phyloP scores from a whole-genome alignment of 164 flowering plant genomes.

The Stephania japonica region DNA sequence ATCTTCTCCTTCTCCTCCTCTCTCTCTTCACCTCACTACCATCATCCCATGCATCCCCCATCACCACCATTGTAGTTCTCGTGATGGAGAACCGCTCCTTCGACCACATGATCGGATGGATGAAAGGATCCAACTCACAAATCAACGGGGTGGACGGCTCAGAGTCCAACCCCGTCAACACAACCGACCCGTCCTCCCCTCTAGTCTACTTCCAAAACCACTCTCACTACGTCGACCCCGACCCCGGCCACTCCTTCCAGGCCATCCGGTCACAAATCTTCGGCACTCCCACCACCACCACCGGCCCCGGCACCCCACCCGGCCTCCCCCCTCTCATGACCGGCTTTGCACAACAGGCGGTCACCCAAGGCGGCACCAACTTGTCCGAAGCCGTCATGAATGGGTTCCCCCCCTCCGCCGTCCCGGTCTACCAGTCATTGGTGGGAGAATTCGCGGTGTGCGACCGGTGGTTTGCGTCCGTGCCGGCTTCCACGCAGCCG shows the following conservation, averaged over 20 bases:
- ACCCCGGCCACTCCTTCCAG: slow-evolving; percentile 79
- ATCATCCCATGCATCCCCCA: slow-evolving; percentile 27
- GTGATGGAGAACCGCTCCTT: slow-evolving; percentile 83
- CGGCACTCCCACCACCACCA: slow-evolving; percentile 40
- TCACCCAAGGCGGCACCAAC: slow-evolving; percentile 24
- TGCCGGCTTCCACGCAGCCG: slow-evolving; percentile 78
- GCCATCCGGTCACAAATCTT: slow-evolving; percentile 70
- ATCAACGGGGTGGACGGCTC: slow-evolving; percentile 78
- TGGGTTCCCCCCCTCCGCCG: slow-evolving; percentile 52
- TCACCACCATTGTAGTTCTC: slow-evolving; percentile 55
- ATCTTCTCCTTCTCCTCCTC: slow-evolving; percentile 9
- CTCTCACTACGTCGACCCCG: slow-evolving; percentile 62
- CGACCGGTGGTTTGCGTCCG: slow-evolving; percentile 81
- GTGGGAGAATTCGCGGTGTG: slow-evolving; percentile 60
- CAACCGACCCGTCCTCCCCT: slow-evolving; percentile 39
- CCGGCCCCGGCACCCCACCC: background rate
- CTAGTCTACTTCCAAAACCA: slow-evolving; percentile 34
- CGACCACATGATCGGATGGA: slow-evolving; percentile 87
- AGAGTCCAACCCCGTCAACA: slow-evolving; percentile 42
- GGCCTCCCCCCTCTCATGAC: slow-evolving; percentile 49
- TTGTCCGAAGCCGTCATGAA: slow-evolving; percentile 57
- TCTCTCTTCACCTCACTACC: background rate
- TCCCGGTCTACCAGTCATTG: slow-evolving; percentile 50
- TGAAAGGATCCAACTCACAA: slow-evolving; percentile 56
- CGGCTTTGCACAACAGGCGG: slow-evolving; percentile 71